Percentiles rank a stretch among this genome's conserved stretches.
phyloP scores from a whole-genome alignment of 2,329 filamentous ascomycete species.

The Scedosporium apiospermum region DNA sequence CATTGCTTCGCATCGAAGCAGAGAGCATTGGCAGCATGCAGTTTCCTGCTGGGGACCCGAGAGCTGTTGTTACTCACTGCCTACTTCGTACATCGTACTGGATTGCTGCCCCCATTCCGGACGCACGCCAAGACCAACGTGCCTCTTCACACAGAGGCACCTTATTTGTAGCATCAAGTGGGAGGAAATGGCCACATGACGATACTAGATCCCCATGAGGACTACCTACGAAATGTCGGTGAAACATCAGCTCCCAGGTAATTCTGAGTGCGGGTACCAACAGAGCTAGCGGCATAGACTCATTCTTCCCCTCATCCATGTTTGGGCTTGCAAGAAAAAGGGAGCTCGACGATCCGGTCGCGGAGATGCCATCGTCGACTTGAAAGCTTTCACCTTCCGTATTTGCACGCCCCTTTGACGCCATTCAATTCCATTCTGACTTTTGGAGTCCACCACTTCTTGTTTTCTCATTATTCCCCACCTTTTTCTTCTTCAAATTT shows the following conservation, averaged over 20 bases:
- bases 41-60: not conserved
- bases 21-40: not conserved
- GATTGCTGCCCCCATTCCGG: not conserved
- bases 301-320: not conserved
- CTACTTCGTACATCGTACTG: not conserved
- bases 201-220: not conserved
- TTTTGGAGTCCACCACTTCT: too few relatives aligned
- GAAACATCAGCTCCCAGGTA: not conserved
- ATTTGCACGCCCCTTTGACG: too few relatives aligned
- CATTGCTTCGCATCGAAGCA: not conserved
- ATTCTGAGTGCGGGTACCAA: not conserved
- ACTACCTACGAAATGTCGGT: slow-evolving; percentile 2
- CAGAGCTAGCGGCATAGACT: not conserved
- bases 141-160: not conserved
- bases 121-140: slow-evolving; percentile 4
- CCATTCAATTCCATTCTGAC: too few relatives aligned
- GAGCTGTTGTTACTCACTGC: not conserved
- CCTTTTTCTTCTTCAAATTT: too few relatives aligned
- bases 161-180: not conserved
- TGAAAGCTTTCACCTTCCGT: too few relatives aligned
- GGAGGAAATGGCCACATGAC: slow-evolving; percentile 4
- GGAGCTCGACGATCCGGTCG: too few relatives aligned
- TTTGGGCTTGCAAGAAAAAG: not conserved
- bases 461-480: too few relatives aligned
- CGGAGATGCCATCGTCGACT: too few relatives aligned